These are phyloP conservation scores for Cajanus cajan DNA, from an alignment of 306 rosid genomes.

Conservation along the genomic window DNA sequence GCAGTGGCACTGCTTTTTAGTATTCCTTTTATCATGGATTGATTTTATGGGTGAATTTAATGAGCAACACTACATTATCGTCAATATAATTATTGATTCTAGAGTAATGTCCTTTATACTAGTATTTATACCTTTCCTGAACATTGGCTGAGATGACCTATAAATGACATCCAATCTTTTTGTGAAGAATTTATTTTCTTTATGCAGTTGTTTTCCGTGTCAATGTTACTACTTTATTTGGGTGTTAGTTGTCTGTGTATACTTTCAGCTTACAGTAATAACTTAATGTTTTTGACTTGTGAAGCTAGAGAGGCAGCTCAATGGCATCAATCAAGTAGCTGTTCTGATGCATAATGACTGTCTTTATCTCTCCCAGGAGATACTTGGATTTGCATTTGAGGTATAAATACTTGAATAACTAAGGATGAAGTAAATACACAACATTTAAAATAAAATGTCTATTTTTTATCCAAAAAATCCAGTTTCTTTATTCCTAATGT, in stretches of 20 bases:
- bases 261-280: slow-evolving; percentile 27
- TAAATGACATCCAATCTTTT: background rate
- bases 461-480: background rate
- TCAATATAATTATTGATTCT: slow-evolving; percentile 14
- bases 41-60: background rate
- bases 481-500: background rate
- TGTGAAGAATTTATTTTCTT: slow-evolving; percentile 15
- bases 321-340: slow-evolving; percentile 79
- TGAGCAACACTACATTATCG: background rate
- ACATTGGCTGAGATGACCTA: slow-evolving; percentile 14
- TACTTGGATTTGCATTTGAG: slow-evolving; percentile 92
- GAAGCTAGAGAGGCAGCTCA: slow-evolving; percentile 99
- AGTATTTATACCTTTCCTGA: slow-evolving; percentile 14
- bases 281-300: slow-evolving; percentile 50
- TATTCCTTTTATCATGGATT: slow-evolving; percentile 11
- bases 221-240: slow-evolving; percentile 4
- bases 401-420: slow-evolving; percentile 42
- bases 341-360: slow-evolving; percentile 93
- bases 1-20: slow-evolving; percentile 10
- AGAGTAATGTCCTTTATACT: background rate
- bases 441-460: background rate
- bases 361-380: slow-evolving; percentile 85
- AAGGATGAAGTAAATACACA: slow-evolving; percentile 2
- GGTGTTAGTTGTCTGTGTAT: background rate
- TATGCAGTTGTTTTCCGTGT: slow-evolving; percentile 6